Evolutionary conservation across 371 early-diverging fungal genomes (phyloP), one percentile per base, ranked within the genome.

Genomic region (Lichtheimia hyalospora): DNA sequence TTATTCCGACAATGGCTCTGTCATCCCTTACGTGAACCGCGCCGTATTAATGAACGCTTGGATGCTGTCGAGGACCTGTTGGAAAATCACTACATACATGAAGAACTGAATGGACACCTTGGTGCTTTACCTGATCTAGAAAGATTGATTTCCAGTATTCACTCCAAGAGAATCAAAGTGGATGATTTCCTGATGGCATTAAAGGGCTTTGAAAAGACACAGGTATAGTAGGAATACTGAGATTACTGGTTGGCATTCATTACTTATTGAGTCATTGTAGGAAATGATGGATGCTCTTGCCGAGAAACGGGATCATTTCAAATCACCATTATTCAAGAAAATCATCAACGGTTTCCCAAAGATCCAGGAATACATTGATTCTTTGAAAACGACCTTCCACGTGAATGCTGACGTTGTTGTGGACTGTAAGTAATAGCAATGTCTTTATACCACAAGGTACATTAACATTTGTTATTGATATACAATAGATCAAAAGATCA

Each of bases 1-100:
- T 66, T 91, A 40, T 89, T 97, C 64, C 78, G 84, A 24, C 84
- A 86, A 34, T 99, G 99, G 98, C 60, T 96, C 3, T 96, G 97
- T 63, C 95, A 98, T 69, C 99, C 99, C 3, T 73, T 98, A 24
- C 77, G 89, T 5, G 74, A 84, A 4, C 63, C 84, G 8, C 58
- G 68, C 0, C 89, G 84, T 3, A 99, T 99, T 61, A 86, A 92
- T 49, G 89, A 84, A 6, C 89, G 99, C 21, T 79, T 96, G 27
- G 91, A 93, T 62, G 93, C 94, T 0, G 84, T 93, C 0, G 96
- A 97, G 39, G 92, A 92, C 62, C 69, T 99, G 3, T 83, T 84
- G 66, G 68, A 74, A 1, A 58, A 77, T 8, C 48, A 62, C 1
- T 88, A 80, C 2, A 61, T 90, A 8, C 73, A 82, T 57, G 88